Evolutionary conservation across 2,329 filamentous ascomycete species (phyloP), one percentile per base, ranked within the genome.

Genomic region (Calonectria montana): DNA sequence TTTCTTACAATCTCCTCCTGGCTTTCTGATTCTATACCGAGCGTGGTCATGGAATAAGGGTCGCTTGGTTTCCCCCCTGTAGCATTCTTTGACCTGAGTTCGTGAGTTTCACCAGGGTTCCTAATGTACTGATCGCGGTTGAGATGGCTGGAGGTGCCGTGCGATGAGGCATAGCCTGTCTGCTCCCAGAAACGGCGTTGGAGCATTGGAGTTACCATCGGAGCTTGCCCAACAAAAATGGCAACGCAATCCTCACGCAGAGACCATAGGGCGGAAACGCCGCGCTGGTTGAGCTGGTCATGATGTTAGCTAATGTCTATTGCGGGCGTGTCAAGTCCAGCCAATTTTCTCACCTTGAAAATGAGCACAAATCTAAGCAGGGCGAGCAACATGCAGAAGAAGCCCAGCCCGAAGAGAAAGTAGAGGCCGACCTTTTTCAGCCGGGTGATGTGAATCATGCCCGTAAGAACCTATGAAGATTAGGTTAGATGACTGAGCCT

Each of bases 1-100:
- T 59, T 59, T 35, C 53, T 59, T 2, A 59, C 53, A 37, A 59
- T 59, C 35, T 59, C 53, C 53, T 59, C 53, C 8, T 59, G 53
- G 21, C 53, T 59, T 13, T 59, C 53, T 7, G 53, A 59, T 41
- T 59, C 53, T 4, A 59, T 59, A 4, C 53, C 53, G 15, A 59
- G 53, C 31, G 53, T 59, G 18, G 53, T 59, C 31, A 59, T 59
- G 21, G 53, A 59, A 9, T 59, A 59, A 16, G 53, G 53, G 13
- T 59, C 53, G 5, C 23, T 59, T 39, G 53, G 35, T 8, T 59
- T 59, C 12, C 53, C 39, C 6, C 39, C 53, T 18, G 3, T 18
- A 9, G 53, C 37, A 27, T 12, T 18, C 35, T 59, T 59, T 5
- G 53, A 59, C 53, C 53, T 59, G 21, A 59, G 53, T 21, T 59